Evolutionary conservation across 495 filamentous ascomycete genomes (phyloP), one percentile per base, ranked within the genome.

Genomic region (Opeltia flavorubescens): DNA sequence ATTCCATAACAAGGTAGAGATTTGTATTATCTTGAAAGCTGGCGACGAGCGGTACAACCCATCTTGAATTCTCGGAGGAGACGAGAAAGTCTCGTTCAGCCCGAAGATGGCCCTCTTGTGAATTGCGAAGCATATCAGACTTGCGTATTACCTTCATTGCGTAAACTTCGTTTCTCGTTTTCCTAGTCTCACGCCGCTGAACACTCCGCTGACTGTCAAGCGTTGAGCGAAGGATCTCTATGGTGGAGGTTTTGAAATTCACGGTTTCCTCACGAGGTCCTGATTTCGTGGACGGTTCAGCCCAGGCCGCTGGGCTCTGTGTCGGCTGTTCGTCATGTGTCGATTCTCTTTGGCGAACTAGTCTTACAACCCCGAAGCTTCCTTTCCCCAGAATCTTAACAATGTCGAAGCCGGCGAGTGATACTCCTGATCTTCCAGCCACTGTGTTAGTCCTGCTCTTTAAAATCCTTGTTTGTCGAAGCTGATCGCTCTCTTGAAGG

Each of bases 131-230:
- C 86, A 94, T 95, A 15, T 83, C 79, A 2, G 82, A 81, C 62
- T 96, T 96, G 29, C 81, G 81, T 48, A 96, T 95, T 15, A 91
- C 84, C 60, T 96, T 96, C 88, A 96, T 94, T 6, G 89, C 89
- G 60, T 82, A 95, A 2, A 94, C 78, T 39, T 77, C 70, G 35
- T 72, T 75, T 40, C 60, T 66, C 35, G 60, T 50, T 5, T 52
- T 55, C 58, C 65, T 60, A 17, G 48, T 48, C 20, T 47, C 30
- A 26, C 38, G 34, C 20, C 35, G 40, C 25, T 50, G 46, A 30
- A 41, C 18, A 15, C 6, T 33, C 45, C 41, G 45, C 17, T 49
- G 53, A 13, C 53, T 57, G 47, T 62, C 61, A 9, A 62, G 31
- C 5, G 59, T 58, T 7, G 59, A 59, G 26, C 53, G 57, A 7